Base-by-base conservation (phyloP, 345 rosid species). In the Arabidopsis suecica region DNA sequence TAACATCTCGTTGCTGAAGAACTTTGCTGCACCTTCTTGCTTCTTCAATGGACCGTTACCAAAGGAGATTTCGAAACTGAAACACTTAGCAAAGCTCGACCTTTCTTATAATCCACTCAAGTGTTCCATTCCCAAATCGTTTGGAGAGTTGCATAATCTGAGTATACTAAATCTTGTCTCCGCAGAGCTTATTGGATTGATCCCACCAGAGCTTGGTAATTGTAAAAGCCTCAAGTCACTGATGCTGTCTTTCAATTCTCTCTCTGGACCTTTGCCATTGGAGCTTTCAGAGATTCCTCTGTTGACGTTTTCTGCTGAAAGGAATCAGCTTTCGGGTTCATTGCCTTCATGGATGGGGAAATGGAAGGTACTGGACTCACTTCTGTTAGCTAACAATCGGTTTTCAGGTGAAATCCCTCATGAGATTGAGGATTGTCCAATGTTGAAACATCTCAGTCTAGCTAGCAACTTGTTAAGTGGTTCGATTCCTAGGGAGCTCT, bases 91-190 rank as follows among this genome's bases (percentile, higher is more conserved):
- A 32, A 83, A 85, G 34, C 89, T 93, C 3, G 97, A 93, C 79
- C 89, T 95, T 62, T 95, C 98, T 5, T 77, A 88, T 56, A 95
- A 95, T 78, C 98, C 96, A 5, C 80, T 95, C 80, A 87, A 77
- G 65, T 86, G 86, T 77, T 61, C 86, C 2, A 84, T 92, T 22
- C 97, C 98, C 0, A 84, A 72, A 41, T 80, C 72, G 5, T 63
- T 88, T 0, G 99, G 96, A 16, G 72, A 85, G 75, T 61, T 95
- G 50, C 34, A 80, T 61, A 90, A 80, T 10, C 61, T 89, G 67
- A 80, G 55, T 16, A 80, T 86, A 22, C 63, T 95, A 62, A 86
- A 86, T 36, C 87, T 95, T 20, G 88, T 82, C 33, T 84, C 84
- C 42, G 13, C 94, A 0, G 87, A 81, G 65, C 84, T 95, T 8